phyloP scores from a whole-genome alignment of 1,284 basidiomycete genomes.

The Omphalotus olearius region DNA sequence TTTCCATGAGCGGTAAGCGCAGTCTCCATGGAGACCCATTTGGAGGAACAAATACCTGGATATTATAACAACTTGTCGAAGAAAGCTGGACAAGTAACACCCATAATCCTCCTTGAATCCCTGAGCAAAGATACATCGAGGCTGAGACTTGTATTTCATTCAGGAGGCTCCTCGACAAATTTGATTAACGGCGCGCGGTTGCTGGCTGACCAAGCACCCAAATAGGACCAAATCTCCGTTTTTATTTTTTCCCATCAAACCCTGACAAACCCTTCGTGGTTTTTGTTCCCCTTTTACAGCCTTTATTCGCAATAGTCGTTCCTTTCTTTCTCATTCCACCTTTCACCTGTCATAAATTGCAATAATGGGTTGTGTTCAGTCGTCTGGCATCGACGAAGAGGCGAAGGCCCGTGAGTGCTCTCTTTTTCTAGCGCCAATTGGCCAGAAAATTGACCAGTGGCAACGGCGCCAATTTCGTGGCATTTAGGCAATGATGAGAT shows the following conservation, averaged over 20 bases:
- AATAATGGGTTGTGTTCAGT: constrained; percentile 74
- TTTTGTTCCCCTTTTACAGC: constrained; percentile 3
- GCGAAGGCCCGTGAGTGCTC: constrained; percentile 74
- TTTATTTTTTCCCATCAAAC: constrained; percentile 6
- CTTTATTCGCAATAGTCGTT: constrained; percentile 2
- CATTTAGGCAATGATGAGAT: constrained; percentile 87
- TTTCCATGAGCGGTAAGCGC: no score
- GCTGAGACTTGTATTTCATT: no score
- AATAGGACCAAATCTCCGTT: no score
- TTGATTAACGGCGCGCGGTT: no score
- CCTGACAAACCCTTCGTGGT: background rate
- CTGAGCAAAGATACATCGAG: no score
- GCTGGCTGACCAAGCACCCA: no score
- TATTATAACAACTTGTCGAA: no score
- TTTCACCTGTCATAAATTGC: background rate
- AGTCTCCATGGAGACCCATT: no score
- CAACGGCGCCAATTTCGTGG: background rate
- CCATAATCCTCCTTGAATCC: no score
- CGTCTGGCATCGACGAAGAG: constrained; percentile 67
- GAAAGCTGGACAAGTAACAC: no score
- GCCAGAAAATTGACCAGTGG: background rate
- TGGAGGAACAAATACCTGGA: no score
- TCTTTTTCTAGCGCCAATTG: constrained; percentile 6
- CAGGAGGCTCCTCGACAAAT: no score
- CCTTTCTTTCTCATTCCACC: constrained; percentile 5